Conservation (phyloP, 2,329 filamentous ascomycete species). For the Hypoxylon sp. region DNA sequence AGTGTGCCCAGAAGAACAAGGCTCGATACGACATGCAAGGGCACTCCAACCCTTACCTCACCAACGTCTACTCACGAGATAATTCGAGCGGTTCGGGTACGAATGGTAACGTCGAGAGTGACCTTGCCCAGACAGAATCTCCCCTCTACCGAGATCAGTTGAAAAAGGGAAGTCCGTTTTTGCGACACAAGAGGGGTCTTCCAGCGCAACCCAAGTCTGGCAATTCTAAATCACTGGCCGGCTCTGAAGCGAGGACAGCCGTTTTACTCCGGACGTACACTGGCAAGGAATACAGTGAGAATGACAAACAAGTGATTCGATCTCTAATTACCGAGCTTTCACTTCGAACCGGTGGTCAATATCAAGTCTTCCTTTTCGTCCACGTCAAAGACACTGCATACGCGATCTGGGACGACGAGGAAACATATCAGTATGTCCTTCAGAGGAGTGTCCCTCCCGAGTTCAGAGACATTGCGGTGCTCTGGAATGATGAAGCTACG, state of each 20-base stretch:
- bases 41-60: constrained; percentile 61
- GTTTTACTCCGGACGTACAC: constrained; percentile 83
- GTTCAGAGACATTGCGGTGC: constrained; percentile 77
- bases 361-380: constrained; percentile 83
- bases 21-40: constrained; percentile 70
- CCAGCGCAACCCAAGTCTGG: constrained; percentile 28
- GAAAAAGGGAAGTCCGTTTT: constrained; percentile 17
- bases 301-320: constrained; percentile 84
- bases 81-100: constrained; percentile 41
- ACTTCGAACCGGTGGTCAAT: constrained; percentile 83
- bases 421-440: constrained; percentile 72
- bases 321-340: constrained; percentile 83
- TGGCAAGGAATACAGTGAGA: constrained; percentile 81
- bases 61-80: constrained; percentile 56
- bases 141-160: constrained; percentile 40
- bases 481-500: constrained; percentile 84
- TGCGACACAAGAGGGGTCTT: constrained; percentile 23
- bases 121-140: constrained; percentile 31
- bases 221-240: constrained; percentile 32
- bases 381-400: constrained; percentile 77
- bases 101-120: constrained; percentile 35
- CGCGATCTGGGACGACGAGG: constrained; percentile 71
- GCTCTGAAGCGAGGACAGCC: constrained; percentile 73
- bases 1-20: constrained; percentile 76
- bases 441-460: constrained; percentile 76